Base-by-base conservation (phyloP, 2,329 filamentous ascomycete genomes). In the Phialocephala sp. region DNA sequence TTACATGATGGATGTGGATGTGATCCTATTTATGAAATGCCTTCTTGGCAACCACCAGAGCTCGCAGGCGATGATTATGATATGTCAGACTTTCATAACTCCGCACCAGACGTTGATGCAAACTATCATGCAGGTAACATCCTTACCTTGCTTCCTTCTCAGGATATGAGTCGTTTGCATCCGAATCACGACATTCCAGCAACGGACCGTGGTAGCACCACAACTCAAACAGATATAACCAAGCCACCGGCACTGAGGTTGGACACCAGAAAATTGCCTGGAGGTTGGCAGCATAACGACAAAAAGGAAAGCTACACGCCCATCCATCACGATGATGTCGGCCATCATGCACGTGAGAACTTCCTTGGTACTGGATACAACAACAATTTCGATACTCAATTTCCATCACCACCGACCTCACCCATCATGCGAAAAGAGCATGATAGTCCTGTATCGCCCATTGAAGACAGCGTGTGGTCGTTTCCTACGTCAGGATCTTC, bases 401-500 rank as follows among this genome's bases (percentile, higher is more conserved):
- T 54, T 54, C 50, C 50, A 15, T 54, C 50, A 54, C 50, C 50
- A 18, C 50, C 50, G 14, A 54, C 24, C 24, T 54, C 50, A 5
- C 50, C 50, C 22, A 54, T 35, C 14, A 14, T 18, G 14, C 27
- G 24, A 14, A 5, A 54, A 15, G 24, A 27, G 4, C 50, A 54
- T 32, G 50, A 54, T 54, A 54, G 11, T 54, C 50, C 50, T 35
- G 50, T 54, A 32, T 54, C 50, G 5, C 50, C 50, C 15, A 54
- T 54, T 27, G 50, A 54, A 8, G 11, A 35, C 12, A 35, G 27
- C 50, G 3, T 18, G 3, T 12, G 50, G 27, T 54, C 50, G 18
- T 35, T 18, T 18, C 6, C 27, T 4, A 18, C 24, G 24, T 54
- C 50, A 54, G 32, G 50, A 4, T 54, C 24, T 32, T 54, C 50